Conservation (phyloP, 2,329 filamentous ascomycete species). For the Elsinoe perseae region DNA sequence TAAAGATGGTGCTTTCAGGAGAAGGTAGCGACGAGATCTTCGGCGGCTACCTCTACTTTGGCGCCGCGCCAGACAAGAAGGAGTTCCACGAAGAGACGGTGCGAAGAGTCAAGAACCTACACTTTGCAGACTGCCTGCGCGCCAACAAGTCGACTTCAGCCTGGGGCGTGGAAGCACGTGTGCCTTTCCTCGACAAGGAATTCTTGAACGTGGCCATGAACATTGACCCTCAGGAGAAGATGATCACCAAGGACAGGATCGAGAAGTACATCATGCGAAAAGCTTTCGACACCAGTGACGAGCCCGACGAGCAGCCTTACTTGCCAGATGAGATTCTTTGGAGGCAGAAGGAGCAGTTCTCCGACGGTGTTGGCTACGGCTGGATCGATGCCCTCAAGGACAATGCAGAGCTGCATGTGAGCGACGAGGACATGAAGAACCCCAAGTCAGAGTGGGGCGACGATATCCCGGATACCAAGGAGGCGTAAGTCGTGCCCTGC, state of each 20-base stretch:
- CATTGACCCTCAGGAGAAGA: slow-evolving; percentile 89
- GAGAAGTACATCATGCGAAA: slow-evolving; percentile 98
- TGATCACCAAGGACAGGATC: slow-evolving; percentile 82
- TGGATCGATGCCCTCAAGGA: slow-evolving; percentile 99
- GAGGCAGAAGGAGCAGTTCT: slow-evolving; percentile 99
- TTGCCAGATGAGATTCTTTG: slow-evolving; percentile 94
- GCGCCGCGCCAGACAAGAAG: slow-evolving; percentile 80
- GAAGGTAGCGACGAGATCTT: slow-evolving; percentile 98
- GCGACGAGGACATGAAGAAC: slow-evolving; percentile 97
- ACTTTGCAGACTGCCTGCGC: slow-evolving; percentile 89
- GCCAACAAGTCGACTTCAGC: slow-evolving; percentile 99
- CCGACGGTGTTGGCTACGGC: slow-evolving; percentile 94
- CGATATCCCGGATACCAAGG: slow-evolving; percentile 92
- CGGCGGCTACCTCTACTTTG: slow-evolving; percentile 97
- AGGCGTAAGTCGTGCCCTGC: slow-evolving; percentile 58
- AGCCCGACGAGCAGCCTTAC: slow-evolving; percentile 73
- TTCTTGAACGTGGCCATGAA: slow-evolving; percentile 92
- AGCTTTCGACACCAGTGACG: slow-evolving; percentile 88
- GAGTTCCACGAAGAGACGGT: slow-evolving; percentile 96
- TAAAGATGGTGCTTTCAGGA: slow-evolving; percentile 98
- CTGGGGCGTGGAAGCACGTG: slow-evolving; percentile 95
- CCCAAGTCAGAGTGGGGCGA: slow-evolving; percentile 92
- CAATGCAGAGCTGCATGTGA: slow-evolving; percentile 78
- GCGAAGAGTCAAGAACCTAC: slow-evolving; percentile 89
- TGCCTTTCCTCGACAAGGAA: slow-evolving; percentile 95